Percentiles rank a stretch among this genome's conserved stretches.
phyloP scores from a whole-genome alignment of 495 filamentous ascomycete genomes.

The Tuber microsphaerosporum region DNA sequence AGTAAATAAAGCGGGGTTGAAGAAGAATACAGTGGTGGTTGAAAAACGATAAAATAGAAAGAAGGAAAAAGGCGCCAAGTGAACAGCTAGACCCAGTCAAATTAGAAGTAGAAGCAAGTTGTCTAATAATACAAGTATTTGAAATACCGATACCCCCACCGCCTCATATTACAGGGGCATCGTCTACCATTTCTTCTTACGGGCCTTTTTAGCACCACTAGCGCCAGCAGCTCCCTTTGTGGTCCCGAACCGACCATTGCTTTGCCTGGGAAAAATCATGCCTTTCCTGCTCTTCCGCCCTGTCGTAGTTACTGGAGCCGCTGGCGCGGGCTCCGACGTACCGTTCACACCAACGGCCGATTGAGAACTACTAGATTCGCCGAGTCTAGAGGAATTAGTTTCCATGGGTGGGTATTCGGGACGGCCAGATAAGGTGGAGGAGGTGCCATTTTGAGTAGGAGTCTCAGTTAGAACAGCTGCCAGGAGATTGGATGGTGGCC shows the following conservation, averaged over 20 bases:
- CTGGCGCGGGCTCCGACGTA: slow-evolving; percentile 2
- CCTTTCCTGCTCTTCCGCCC: slow-evolving; percentile 24
- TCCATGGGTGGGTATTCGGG: neutral
- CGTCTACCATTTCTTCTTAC: slow-evolving; percentile 1
- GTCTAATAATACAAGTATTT: slow-evolving; percentile 4
- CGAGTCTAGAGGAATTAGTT: neutral
- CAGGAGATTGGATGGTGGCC: neutral
- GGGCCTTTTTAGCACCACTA: neutral
- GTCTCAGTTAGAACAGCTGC: neutral
- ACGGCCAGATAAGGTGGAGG: neutral
- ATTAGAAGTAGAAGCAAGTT: slow-evolving; percentile 4
- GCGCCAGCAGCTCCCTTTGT: slow-evolving; percentile 20
- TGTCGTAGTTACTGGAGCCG: slow-evolving; percentile 28
- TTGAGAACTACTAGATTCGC: neutral
- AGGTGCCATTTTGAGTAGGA: neutral
- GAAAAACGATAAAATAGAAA: slow-evolving; percentile 9
- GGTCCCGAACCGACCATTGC: slow-evolving; percentile 37
- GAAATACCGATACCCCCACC: slow-evolving; percentile 12
- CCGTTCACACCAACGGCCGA: neutral
- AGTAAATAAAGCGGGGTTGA: slow-evolving; percentile 11
- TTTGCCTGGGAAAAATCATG: slow-evolving; percentile 33
- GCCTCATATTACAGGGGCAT: slow-evolving; percentile 8
- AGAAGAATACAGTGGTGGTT: slow-evolving; percentile 3
- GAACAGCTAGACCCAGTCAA: slow-evolving; percentile 1
- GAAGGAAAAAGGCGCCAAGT: slow-evolving; percentile 13